Conservation (phyloP, 805 yeast genomes). For the Saturnispora sanitii region DNA sequence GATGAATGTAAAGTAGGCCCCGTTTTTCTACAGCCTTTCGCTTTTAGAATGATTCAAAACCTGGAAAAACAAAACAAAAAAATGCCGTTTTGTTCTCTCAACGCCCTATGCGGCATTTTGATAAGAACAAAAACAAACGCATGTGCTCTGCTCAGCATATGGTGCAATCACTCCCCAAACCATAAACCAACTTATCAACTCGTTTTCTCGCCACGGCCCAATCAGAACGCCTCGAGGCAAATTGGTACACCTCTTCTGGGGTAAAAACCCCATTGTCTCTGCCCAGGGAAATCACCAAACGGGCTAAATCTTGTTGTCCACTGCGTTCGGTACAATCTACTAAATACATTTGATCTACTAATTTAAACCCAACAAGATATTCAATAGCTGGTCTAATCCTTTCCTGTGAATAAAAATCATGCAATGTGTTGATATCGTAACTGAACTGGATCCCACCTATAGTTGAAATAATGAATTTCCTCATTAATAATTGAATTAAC, state of each 20-base stretch:
- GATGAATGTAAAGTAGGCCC: too few relatives aligned
- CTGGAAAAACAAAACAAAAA: too few relatives aligned
- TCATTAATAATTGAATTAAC: slow-evolving; percentile 67
- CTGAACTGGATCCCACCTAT: slow-evolving; percentile 78
- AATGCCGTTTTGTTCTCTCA: neutral
- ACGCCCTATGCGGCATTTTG: slow-evolving; percentile 2
- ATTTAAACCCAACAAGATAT: slow-evolving; percentile 68
- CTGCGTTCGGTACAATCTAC: slow-evolving; percentile 44
- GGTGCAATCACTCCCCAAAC: slow-evolving; percentile 70
- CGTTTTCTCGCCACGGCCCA: slow-evolving; percentile 69
- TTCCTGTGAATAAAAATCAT: slow-evolving; percentile 56
- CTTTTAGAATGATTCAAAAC: too few relatives aligned
- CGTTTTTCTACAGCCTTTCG: too few relatives aligned
- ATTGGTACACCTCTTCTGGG: slow-evolving; percentile 91
- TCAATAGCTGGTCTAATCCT: slow-evolving; percentile 63
- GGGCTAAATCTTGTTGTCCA: neutral
- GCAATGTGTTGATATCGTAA: slow-evolving; percentile 70
- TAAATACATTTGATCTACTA: slow-evolving; percentile 74
- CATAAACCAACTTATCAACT: slow-evolving; percentile 93
- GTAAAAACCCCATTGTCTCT: slow-evolving; percentile 80
- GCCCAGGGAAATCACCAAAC: slow-evolving; percentile 46
- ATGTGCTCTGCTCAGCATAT: too few relatives aligned
- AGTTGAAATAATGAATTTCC: slow-evolving; percentile 56
- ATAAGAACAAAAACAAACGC: neutral
- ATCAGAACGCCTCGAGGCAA: slow-evolving; percentile 78